Base-by-base conservation (phyloP, 116 monocot species). In the Papilionanthe hybrid region DNA sequence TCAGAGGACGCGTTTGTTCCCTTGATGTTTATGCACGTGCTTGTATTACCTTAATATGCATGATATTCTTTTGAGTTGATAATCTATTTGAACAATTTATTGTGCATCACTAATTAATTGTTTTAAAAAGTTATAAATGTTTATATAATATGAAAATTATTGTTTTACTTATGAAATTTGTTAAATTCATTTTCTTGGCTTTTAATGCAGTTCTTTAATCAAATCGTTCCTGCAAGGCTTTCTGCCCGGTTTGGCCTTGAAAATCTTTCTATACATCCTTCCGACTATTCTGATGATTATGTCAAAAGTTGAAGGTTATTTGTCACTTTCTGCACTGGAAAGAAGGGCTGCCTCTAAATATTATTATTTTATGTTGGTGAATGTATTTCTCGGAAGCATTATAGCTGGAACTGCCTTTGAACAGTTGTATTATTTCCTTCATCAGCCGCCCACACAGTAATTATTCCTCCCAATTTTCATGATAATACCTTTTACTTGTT, bases 241-340 rank as follows among this genome's bases (percentile, higher is more conserved):
- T 85, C 87, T 93, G 78, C 93, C 93, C 7, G 91, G 91, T 30
- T 81, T 93, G 55, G 87, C 89, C 29, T 81, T 93, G 71, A 93
- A 93, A 75, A 73, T 91, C 28, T 93, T 93, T 79, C 57, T 93
- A 20, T 89, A 85, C 78, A 81, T 91, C 45, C 89, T 93, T 66
- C 93, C 93, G 56, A 77, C 81, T 20, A 81, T 93, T 79, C 81
- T 93, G 47, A 68, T 93, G 77, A 78, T 91, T 19, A 86, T 93
- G 93, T 93, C 93, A 78, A 93, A 93, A 79, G 43, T 89, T 27
- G 93, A 93, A 93, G 93, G 93, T 49, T 85, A 91, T 76, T 65
- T 88, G 20, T 89, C 93, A 56, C 42, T 89, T 44, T 93, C 93
- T 27, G 83, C 89, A 18, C 71, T 93, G 47, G 93, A 93, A 86